Evolutionary conservation across 148 eudicot genomes (phyloP).

Genomic region (Beta vulgaris): DNA sequence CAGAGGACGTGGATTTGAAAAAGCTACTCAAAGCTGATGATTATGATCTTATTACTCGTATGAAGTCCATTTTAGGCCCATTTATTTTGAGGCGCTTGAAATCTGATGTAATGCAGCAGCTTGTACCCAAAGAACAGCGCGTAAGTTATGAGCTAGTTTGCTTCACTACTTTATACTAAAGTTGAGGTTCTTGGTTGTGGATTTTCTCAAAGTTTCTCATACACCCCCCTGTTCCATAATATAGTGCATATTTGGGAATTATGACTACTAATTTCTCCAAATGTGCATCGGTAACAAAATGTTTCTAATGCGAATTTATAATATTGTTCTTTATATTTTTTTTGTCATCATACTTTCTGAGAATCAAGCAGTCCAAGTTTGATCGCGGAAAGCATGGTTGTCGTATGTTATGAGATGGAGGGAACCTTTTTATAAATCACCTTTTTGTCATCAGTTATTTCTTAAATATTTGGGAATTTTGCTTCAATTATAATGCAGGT

Average conservation of each 20-base stretch:
- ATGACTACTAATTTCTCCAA: background rate
- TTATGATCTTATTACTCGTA: constrained; percentile 65
- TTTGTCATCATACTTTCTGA: background rate
- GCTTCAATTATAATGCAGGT: constrained; percentile 47
- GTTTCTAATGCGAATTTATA: no score
- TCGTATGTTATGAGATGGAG: background rate
- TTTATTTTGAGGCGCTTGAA: constrained; percentile 90
- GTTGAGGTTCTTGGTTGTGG: constrained; percentile 1
- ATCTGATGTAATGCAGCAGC: constrained; percentile 96
- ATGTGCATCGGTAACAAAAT: background rate
- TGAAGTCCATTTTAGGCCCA: constrained; percentile 96
- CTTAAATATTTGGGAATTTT: background rate
- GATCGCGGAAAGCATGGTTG: background rate
- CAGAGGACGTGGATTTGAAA: constrained; percentile 90
- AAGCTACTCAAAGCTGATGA: constrained; percentile 73
- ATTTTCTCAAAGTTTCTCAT: background rate
- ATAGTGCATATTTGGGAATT: background rate
- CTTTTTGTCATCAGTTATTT: background rate
- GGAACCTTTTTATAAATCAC: background rate
- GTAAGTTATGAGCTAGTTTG: constrained; percentile 32
- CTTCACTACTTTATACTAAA: background rate
- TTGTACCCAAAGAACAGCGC: constrained; percentile 78
- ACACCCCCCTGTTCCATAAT: background rate
- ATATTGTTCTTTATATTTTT: no score
- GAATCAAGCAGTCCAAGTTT: background rate